Evolutionary conservation across 768 basidiomycete species (phyloP).

Genomic region (Boletus rubescentipes): DNA sequence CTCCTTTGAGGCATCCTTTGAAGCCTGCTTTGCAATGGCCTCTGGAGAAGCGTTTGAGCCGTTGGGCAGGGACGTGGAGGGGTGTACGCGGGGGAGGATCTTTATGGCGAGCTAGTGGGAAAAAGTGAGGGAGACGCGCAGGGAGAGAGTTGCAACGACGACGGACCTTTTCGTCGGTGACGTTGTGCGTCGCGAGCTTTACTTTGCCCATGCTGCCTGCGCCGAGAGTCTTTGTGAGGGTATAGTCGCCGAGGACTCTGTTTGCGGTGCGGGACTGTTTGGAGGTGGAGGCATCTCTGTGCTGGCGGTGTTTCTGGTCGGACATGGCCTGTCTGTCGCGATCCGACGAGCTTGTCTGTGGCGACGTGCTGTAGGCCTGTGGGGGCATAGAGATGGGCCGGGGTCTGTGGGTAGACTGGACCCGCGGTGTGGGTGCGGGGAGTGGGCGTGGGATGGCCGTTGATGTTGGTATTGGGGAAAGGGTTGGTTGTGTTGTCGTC

Average conservation of each 20-base stretch:
- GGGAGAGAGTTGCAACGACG: neutral
- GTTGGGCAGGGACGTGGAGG: slow-evolving; percentile 51
- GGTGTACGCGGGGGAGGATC: slow-evolving; percentile 87
- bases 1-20: slow-evolving; percentile 94
- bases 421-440: slow-evolving; percentile 23
- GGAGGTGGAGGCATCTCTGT: slow-evolving; percentile 33
- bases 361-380: slow-evolving; percentile 44
- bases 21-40: slow-evolving; percentile 72
- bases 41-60: slow-evolving; percentile 48
- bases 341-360: slow-evolving; percentile 32
- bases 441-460: slow-evolving; percentile 35
- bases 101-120: slow-evolving; percentile 87
- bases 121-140: slow-evolving; percentile 9
- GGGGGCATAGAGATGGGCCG: slow-evolving; percentile 78
- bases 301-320: slow-evolving; percentile 29
- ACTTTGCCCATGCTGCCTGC: slow-evolving; percentile 99
- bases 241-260: slow-evolving; percentile 88
- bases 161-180: slow-evolving; percentile 89
- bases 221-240: slow-evolving; percentile 93
- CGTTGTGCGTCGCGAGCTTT: slow-evolving; percentile 88
- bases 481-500: slow-evolving; percentile 5
- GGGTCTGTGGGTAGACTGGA: slow-evolving; percentile 37
- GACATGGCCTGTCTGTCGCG: slow-evolving; percentile 30
- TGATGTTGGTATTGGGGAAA: slow-evolving; percentile 18
- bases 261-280: slow-evolving; percentile 36